phyloP scores from a whole-genome alignment of 2,329 filamentous ascomycete species.

The Penicillium sp. region DNA sequence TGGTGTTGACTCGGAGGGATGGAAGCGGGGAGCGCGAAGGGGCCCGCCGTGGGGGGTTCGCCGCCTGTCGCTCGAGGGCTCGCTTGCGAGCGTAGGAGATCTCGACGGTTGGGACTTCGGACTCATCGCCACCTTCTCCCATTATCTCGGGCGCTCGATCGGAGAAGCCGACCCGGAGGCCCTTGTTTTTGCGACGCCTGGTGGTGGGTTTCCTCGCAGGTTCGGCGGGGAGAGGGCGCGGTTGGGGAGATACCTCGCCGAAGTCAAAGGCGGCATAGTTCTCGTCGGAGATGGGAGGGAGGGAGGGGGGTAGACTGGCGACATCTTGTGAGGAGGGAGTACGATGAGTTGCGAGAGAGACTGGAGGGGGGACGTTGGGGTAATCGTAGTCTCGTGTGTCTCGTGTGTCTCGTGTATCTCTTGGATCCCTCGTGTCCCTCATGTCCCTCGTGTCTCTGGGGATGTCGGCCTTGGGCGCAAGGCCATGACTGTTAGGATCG shows the following conservation, averaged over 20 bases:
- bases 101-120: constrained; percentile 71
- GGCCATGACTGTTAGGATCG: too few relatives aligned
- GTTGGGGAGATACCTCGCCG: constrained; percentile 11
- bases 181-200: constrained; percentile 59
- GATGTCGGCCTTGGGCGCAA: constrained; percentile 12
- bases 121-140: constrained; percentile 89
- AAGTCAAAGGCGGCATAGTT: constrained; percentile 25
- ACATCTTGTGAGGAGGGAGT: constrained; percentile 39
- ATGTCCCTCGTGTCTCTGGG: constrained; percentile 13
- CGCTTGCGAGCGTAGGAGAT: constrained; percentile 60
- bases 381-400: too few relatives aligned
- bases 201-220: constrained; percentile 3
- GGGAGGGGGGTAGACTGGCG: constrained; percentile 10
- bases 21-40: constrained; percentile 24
- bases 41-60: constrained; percentile 15
- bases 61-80: constrained; percentile 27
- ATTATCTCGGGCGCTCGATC: constrained; percentile 78
- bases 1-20: constrained; percentile 39
- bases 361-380: constrained; percentile 18
- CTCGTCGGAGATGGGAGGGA: constrained; percentile 12
- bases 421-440: too few relatives aligned
- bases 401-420: too few relatives aligned
- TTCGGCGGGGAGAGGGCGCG: not conserved
- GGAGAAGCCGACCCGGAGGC: constrained; percentile 74
- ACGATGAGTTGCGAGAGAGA: constrained; percentile 26